These are phyloP conservation scores for Lentinus tigrinus DNA, from an alignment of 768 basidiomycete species.

Conservation along the genomic window DNA sequence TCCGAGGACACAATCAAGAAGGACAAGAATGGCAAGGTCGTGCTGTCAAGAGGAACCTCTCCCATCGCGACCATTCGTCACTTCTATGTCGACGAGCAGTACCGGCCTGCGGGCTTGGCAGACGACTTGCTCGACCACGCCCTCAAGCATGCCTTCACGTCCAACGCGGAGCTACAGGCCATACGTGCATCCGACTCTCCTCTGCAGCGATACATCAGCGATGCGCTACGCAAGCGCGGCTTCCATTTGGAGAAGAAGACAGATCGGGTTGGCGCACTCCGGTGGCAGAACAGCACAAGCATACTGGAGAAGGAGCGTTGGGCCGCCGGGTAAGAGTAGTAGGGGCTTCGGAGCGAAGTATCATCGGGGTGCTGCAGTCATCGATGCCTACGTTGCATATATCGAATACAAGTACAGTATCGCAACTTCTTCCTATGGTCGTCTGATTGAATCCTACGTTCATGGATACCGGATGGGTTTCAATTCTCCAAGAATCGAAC, in stretches of 20 bases:
- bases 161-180: slow-evolving; percentile 38
- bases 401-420: background rate
- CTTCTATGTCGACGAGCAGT: slow-evolving; percentile 69
- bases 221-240: slow-evolving; percentile 43
- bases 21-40: slow-evolving; percentile 14
- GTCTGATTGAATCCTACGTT: no score
- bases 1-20: slow-evolving; percentile 9
- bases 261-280: slow-evolving; percentile 50
- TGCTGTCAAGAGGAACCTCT: slow-evolving; percentile 37
- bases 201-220: slow-evolving; percentile 49
- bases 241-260: slow-evolving; percentile 47
- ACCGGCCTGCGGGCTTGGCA: slow-evolving; percentile 55
- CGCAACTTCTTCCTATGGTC: no score
- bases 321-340: slow-evolving; percentile 27
- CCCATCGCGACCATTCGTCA: slow-evolving; percentile 67
- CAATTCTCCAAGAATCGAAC: slow-evolving; percentile 13
- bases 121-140: slow-evolving; percentile 66
- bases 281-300: slow-evolving; percentile 52
- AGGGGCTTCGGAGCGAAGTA: background rate
- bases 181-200: slow-evolving; percentile 50
- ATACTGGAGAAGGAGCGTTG: slow-evolving; percentile 46
- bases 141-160: slow-evolving; percentile 53
- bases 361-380: no score
- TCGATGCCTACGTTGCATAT: background rate
- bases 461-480: no score